Percentiles rank a stretch among this genome's conserved stretches.
These are phyloP conservation scores for Claviceps lovelessii DNA, from an alignment of 2,329 filamentous ascomycete species.

Conservation along the genomic window DNA sequence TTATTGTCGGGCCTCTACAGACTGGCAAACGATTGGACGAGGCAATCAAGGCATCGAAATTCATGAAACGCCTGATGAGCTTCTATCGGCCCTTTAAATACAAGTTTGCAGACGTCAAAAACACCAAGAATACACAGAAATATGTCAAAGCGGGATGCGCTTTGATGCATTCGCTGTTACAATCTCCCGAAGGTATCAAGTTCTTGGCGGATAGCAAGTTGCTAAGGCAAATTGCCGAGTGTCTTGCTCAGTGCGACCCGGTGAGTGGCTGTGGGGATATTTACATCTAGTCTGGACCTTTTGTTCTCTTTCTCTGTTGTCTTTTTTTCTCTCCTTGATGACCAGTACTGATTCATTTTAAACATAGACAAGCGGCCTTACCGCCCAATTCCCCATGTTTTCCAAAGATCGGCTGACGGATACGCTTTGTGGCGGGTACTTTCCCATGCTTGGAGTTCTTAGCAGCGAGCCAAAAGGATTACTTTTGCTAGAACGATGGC, in stretches of 20 bases:
- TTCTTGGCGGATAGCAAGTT: conserved; percentile 88
- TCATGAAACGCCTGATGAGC: conserved; percentile 84
- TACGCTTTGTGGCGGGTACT: conserved; percentile 84
- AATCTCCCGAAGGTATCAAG: conserved; percentile 69
- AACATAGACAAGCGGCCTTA: conserved; percentile 50
- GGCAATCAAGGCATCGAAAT: conserved; percentile 87
- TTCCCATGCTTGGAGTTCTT: conserved; percentile 77
- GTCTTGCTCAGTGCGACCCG: conserved; percentile 84
- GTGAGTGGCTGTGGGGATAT: conserved; percentile 30
- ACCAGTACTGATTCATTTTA: neutral
- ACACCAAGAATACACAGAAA: conserved; percentile 83
- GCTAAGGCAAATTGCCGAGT: conserved; percentile 85
- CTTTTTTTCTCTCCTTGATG: neutral
- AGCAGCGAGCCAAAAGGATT: conserved; percentile 73
- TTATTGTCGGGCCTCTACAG: conserved; percentile 84
- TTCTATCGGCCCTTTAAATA: conserved; percentile 97
- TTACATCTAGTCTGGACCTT: neutral
- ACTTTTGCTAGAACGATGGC: conserved; percentile 85
- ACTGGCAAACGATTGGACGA: conserved; percentile 88
- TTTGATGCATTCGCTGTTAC: conserved; percentile 71
- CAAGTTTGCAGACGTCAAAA: conserved; percentile 79
- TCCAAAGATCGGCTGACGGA: conserved; percentile 71
- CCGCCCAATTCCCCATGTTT: conserved; percentile 78
- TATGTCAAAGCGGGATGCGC: conserved; percentile 85
- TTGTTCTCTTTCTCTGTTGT: neutral